Evolutionary conservation across 2,329 filamentous ascomycete species (phyloP), one percentile per base, ranked within the genome.

Genomic region (Colletotrichum somersetense): DNA sequence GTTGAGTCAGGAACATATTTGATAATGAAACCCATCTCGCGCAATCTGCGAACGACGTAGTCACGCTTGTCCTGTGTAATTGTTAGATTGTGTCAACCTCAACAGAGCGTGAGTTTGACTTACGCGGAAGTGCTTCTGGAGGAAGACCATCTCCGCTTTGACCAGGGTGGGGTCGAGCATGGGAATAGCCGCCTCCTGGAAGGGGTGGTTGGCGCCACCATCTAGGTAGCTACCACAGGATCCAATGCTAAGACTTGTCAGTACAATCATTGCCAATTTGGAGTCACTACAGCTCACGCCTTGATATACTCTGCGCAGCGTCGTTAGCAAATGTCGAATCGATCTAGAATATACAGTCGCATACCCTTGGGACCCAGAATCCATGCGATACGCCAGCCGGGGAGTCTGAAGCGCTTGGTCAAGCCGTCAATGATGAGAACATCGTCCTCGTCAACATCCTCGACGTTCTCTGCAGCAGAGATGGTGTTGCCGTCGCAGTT

Each of bases 371-470:
- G 96, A 1, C 96, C 96, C 67, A 98, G 82, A 76, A 98, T 95
- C 96, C 96, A 98, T 8, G 96, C 95, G 55, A 98, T 95, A 80
- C 96, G 93, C 95, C 96, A 98, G 73, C 96, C 96, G 1, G 96
- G 96, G 42, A 98, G 91, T 76, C 96, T 92, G 89, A 98, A 98
- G 74, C 96, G 93, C 89, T 98, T 98, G 77, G 96, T 98, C 35
- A 98, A 88, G 62, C 96, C 96, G 80, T 98, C 96, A 75, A 98
- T 96, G 81, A 98, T 93, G 75, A 98, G 89, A 2, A 98, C 95
- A 78, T 97, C 94, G 72, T 97, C 94, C 78, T 93, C 89, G 79
- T 98, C 90, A 20, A 98, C 95, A 77, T 98, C 95, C 68, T 94
- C 89, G 61, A 98, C 89, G 81, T 98, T 97, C 79, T 94, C 92